Evolutionary conservation across 2,329 filamentous ascomycete genomes (phyloP).

Genomic region (Xylaria sp.): DNA sequence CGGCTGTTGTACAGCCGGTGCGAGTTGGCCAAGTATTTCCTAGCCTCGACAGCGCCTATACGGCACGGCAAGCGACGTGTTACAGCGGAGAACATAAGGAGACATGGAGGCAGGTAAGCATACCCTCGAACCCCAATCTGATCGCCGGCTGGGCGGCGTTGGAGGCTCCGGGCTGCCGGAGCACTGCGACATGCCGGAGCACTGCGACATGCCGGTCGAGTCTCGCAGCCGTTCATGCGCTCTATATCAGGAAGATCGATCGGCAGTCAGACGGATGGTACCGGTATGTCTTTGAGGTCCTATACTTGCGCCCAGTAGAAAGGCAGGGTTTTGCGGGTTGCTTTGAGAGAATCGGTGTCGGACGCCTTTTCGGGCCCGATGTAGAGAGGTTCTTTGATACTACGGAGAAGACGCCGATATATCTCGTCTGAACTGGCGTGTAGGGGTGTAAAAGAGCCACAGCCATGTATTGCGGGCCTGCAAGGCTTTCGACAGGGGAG

Average conservation of each 20-base stretch:
- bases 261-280: not conserved
- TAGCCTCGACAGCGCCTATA: not conserved
- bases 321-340: not conserved
- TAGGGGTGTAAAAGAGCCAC: no score
- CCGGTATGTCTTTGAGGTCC: not conserved
- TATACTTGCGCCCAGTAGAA: not conserved
- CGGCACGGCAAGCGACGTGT: not conserved
- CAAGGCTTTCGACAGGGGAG: no score
- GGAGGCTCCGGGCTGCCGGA: not conserved
- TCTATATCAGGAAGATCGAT: not conserved
- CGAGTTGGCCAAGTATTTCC: not conserved
- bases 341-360: not conserved
- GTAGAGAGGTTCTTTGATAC: not conserved
- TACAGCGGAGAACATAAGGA: not conserved
- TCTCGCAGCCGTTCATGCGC: not conserved
- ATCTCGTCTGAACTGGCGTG: conserved; percentile 2
- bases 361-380: not conserved
- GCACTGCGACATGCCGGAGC: not conserved
- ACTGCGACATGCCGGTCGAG: not conserved
- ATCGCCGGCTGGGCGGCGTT: not conserved
- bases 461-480: no score
- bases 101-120: not conserved
- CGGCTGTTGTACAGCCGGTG: not conserved
- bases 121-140: not conserved
- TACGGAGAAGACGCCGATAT: not conserved